phyloP scores from a whole-genome alignment of 2,329 filamentous ascomycete genomes.

The Dryadomyces quercivorus region DNA sequence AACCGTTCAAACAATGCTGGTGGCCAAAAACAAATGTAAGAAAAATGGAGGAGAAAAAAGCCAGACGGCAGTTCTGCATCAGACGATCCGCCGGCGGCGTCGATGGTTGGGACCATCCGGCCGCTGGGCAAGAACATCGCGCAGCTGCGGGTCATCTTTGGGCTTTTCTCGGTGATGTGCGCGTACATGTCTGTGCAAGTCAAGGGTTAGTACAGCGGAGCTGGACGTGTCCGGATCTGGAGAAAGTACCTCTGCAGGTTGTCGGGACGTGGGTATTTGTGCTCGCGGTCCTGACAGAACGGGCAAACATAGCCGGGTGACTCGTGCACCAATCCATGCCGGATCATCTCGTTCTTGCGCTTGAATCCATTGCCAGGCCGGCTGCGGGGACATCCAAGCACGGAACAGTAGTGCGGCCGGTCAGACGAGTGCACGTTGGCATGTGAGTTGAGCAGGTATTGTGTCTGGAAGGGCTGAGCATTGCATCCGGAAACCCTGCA shows the following conservation, averaged over 20 bases:
- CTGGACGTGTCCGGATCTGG: no score
- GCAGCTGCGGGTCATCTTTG: conserved; percentile 70
- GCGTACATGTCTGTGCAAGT: conserved; percentile 61
- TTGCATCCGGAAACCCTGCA: conserved; percentile 54
- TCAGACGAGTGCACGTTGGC: conserved; percentile 57
- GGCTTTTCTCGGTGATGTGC: conserved; percentile 85
- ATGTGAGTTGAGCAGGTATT: conserved; percentile 68
- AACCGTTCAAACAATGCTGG: neutral
- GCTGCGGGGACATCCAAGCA: conserved; percentile 48
- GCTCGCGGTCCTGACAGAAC: conserved; percentile 86
- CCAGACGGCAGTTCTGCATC: neutral
- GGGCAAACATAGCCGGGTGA: conserved; percentile 94
- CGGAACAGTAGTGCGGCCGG: conserved; percentile 53
- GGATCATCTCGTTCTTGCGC: conserved; percentile 62
- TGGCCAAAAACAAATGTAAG: neutral
- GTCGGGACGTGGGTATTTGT: conserved; percentile 89
- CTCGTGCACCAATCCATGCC: conserved; percentile 78
- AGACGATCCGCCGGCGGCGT: conserved; percentile 36
- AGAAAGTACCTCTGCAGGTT: conserved; percentile 77
- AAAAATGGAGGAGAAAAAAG: neutral
- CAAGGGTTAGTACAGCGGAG: no score
- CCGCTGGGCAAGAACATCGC: conserved; percentile 76
- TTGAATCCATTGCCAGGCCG: conserved; percentile 58
- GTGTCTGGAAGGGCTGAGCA: conserved; percentile 64
- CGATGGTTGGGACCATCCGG: conserved; percentile 75